Percentiles rank a stretch among this genome's conserved stretches.
These are phyloP conservation scores for Cystofilobasidium ferigula DNA, from an alignment of 768 basidiomycete species.

Conservation along the genomic window DNA sequence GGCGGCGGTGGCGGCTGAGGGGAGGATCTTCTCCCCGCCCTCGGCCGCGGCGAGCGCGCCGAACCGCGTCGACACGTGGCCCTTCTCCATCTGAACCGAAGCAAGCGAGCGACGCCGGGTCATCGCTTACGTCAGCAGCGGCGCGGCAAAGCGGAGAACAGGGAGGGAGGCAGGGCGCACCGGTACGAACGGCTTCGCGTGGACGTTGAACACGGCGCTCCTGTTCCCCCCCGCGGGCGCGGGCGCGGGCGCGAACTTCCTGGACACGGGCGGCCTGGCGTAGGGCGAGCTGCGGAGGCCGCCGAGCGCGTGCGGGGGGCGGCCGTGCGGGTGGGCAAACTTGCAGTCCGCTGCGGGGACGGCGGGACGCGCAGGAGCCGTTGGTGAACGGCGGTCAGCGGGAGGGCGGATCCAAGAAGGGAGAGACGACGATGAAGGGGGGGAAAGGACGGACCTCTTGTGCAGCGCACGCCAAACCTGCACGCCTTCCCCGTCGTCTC, in stretches of 20 bases:
- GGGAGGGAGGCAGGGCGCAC: not conserved
- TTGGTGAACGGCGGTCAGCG: conserved; percentile 23
- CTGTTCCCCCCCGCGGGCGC: conserved; percentile 42
- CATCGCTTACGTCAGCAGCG: not conserved
- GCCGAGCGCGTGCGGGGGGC: conserved; percentile 31
- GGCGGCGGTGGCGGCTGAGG: not conserved
- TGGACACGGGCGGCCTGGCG: not conserved
- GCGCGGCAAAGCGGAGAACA: not conserved
- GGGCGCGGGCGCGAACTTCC: not conserved
- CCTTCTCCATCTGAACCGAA: not conserved
- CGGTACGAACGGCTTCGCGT: conserved; percentile 27
- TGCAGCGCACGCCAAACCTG: not conserved
- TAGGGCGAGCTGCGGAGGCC: not conserved
- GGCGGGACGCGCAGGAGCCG: conserved; percentile 26
- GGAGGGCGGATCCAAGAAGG: not conserved
- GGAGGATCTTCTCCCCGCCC: conserved; percentile 18
- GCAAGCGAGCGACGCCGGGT: not conserved
- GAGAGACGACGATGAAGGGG: not conserved
- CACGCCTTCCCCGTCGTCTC: not conserved
- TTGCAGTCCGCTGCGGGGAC: conserved; percentile 52
- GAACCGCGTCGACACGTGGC: conserved; percentile 18
- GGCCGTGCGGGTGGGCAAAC: conserved; percentile 84
- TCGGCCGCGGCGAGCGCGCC: conserved; percentile 5
- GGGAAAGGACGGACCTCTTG: not conserved
- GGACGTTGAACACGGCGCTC: conserved; percentile 54